Base-by-base conservation (phyloP, 106 monocot species). In the Allium fistulosum region DNA sequence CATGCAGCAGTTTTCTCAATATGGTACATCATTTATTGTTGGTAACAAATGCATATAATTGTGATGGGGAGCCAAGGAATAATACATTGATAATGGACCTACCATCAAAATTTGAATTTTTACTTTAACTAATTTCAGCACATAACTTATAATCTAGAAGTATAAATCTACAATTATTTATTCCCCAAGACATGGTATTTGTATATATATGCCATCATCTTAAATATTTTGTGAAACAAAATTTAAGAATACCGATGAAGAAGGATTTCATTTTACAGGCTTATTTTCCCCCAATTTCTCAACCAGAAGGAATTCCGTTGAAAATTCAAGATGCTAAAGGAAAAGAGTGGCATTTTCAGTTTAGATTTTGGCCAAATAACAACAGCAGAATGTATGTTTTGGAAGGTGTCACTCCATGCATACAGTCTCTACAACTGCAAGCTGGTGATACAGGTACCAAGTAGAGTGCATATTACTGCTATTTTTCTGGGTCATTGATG, bases 321-420 rank as follows among this genome's bases (percentile, higher is more conserved):
- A 94, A 74, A 71, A 90, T 94, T 75, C 90, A 90, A 81, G 94
- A 94, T 73, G 76, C 87, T 12, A 94, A 82, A 66, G 94, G 94
- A 63, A 94, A 90, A 65, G 90, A 94, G 62, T 94, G 94, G 94
- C 72, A 85, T 69, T 94, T 94, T 58, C 94, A 94, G 77, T 94
- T 94, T 70, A 87, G 94, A 60, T 94, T 85, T 66, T 94, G 94
- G 94, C 94, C 94, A 60, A 94, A 94, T 77, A 94, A 94, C 61
- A 94, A 94, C 64, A 94, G 94, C 72, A 85, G 94, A 80, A 94
- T 94, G 94, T 94, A 94, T 68, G 94, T 94, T 56, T 75, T 94
- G 65, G 94, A 94, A 65, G 94, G 94, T 53, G 94, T 94, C 58
- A 94, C 94, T 66, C 90, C 94, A 59, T 94, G 94, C 79, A 94